Percentiles rank a stretch among this genome's conserved stretches.
Evolutionary conservation across 2,329 filamentous ascomycete genomes (phyloP).

Genomic region (Penicillium sp.): DNA sequence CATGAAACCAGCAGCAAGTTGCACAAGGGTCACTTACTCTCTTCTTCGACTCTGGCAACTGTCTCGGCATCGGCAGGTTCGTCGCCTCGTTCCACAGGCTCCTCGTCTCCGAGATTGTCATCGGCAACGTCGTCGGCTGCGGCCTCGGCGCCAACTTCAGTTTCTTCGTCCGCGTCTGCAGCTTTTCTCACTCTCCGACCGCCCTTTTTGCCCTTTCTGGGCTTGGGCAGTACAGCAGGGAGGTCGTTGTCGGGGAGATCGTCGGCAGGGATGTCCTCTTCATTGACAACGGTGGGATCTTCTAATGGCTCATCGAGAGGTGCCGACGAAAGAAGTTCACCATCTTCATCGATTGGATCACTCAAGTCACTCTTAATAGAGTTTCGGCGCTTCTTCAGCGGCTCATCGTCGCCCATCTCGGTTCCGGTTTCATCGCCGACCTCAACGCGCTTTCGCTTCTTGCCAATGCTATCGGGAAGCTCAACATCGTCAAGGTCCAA

Average conservation of each 20-base stretch:
- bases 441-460: slow-evolving; percentile 40
- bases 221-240: slow-evolving; percentile 29
- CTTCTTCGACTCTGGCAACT: slow-evolving; percentile 49
- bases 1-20: not conserved
- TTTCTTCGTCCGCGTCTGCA: slow-evolving; percentile 38
- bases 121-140: slow-evolving; percentile 42
- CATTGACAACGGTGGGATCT: slow-evolving; percentile 27
- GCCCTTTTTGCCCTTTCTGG: slow-evolving; percentile 43
- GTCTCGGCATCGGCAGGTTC: slow-evolving; percentile 44
- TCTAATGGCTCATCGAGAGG: slow-evolving; percentile 24
- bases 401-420: slow-evolving; percentile 37
- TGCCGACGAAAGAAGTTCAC: slow-evolving; percentile 32
- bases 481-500: slow-evolving; percentile 25
- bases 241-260: slow-evolving; percentile 32
- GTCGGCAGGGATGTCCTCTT: slow-evolving; percentile 30
- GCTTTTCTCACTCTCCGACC: slow-evolving; percentile 44
- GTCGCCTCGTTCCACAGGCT: slow-evolving; percentile 45
- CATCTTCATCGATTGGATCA: slow-evolving; percentile 31
- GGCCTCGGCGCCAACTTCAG: slow-evolving; percentile 37
- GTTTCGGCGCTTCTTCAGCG: slow-evolving; percentile 39
- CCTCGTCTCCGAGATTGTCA: slow-evolving; percentile 47
- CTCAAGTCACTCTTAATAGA: slow-evolving; percentile 37
- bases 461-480: slow-evolving; percentile 31
- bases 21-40: slow-evolving; percentile 37
- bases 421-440: slow-evolving; percentile 34